Conservation (phyloP, 352 stramenopile species). For the Phytophthora hibernalis region DNA sequence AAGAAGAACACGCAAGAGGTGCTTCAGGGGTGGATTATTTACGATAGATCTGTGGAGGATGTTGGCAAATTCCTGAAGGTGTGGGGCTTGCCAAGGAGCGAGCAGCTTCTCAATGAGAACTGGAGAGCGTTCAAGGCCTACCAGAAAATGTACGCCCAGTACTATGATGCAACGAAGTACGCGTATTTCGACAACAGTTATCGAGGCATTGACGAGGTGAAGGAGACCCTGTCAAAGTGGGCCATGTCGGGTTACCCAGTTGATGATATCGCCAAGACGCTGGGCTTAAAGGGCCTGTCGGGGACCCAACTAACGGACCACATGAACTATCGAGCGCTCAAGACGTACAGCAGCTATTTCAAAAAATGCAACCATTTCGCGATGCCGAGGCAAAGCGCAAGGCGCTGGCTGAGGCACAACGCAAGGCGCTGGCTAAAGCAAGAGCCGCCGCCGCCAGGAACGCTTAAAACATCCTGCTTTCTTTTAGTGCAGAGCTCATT, state of each 20-base stretch:
- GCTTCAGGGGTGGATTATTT: not conserved
- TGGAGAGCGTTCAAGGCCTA: constrained; percentile 13
- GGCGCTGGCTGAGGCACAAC: too few relatives aligned
- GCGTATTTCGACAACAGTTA: not conserved
- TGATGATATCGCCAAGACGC: not conserved
- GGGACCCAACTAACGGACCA: not conserved
- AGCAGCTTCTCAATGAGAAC: constrained; percentile 1
- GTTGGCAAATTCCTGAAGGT: not conserved
- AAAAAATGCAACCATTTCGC: too few relatives aligned
- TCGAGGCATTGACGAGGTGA: not conserved
- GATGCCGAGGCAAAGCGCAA: too few relatives aligned
- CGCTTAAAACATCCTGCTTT: too few relatives aligned
- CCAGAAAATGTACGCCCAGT: not conserved
- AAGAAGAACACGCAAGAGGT: constrained; percentile 3
- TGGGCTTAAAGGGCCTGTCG: not conserved
- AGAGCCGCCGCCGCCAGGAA: not conserved
- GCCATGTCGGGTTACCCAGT: not conserved
- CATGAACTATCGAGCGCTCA: constrained; percentile 2
- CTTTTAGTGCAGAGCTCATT: too few relatives aligned
- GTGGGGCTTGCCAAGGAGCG: not conserved
- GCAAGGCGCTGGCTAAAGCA: not conserved
- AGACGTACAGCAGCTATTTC: not conserved
- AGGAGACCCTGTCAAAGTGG: not conserved
- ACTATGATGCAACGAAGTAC: not conserved
- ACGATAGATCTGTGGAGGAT: not conserved